Evolutionary conservation across 768 basidiomycete genomes (phyloP).

Genomic region (Boletus fagicola): DNA sequence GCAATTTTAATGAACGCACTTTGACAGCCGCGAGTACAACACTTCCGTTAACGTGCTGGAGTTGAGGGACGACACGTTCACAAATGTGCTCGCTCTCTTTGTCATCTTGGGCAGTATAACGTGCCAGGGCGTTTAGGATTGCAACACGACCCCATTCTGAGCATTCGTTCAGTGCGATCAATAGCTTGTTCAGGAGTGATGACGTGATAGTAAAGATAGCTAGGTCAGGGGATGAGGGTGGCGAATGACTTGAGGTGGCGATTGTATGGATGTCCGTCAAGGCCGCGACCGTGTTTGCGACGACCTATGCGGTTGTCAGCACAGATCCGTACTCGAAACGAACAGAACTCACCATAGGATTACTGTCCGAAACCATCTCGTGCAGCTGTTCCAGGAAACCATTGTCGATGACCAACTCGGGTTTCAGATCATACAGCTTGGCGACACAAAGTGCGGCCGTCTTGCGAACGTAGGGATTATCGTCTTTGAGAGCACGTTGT

Average conservation of each 20-base stretch:
- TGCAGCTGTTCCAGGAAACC: constrained; percentile 87
- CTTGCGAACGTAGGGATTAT: constrained; percentile 98
- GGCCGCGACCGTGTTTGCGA: constrained; percentile 94
- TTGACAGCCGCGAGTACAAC: constrained; percentile 97
- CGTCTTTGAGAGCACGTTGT: constrained; percentile 87
- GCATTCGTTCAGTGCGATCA: constrained; percentile 96
- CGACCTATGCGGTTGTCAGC: constrained; percentile 59
- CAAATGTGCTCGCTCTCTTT: constrained; percentile 99
- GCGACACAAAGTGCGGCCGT: constrained; percentile 97
- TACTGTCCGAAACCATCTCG: constrained; percentile 93
- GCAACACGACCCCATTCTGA: constrained; percentile 99
- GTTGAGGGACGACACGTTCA: constrained; percentile 96
- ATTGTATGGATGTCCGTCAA: constrained; percentile 88
- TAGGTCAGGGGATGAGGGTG: constrained; percentile 53
- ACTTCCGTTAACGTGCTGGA: constrained; percentile 94
- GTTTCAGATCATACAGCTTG: constrained; percentile 96
- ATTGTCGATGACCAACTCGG: constrained; percentile 91
- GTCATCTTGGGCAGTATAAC: constrained; percentile 81
- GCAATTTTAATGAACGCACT: constrained; percentile 41
- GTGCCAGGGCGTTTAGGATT: constrained; percentile 79
- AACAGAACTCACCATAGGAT: constrained; percentile 80
- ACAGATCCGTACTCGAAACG: not conserved
- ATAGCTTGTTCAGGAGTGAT: constrained; percentile 77
- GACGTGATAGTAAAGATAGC: constrained; percentile 83
- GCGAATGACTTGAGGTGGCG: constrained; percentile 50